Conservation (phyloP, 768 basidiomycete species). For the Tephrocybe rancida region DNA sequence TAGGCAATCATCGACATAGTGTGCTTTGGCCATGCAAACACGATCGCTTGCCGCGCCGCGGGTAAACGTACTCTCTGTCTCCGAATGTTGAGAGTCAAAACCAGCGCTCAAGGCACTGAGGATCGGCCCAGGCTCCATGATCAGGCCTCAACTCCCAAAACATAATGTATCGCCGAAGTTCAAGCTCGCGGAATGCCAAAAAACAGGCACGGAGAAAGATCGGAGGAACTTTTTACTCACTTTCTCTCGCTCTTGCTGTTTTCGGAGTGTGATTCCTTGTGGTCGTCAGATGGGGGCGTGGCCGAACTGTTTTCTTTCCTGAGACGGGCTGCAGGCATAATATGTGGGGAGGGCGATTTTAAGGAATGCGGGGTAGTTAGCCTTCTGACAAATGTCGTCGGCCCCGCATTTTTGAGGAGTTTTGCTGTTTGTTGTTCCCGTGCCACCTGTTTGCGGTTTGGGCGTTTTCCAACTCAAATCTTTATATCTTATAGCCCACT, state of each 20-base stretch:
- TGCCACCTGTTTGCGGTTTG: conserved; percentile 41
- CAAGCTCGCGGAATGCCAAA: too few species aligned
- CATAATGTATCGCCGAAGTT: too few species aligned
- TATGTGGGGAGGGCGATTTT: conserved; percentile 33
- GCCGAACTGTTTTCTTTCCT: conserved; percentile 67
- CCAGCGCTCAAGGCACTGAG: too few species aligned
- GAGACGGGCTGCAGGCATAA: conserved; percentile 67
- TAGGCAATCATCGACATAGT: too few species aligned
- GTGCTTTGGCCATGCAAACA: too few species aligned
- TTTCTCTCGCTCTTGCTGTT: conserved; percentile 80
- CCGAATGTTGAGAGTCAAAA: too few species aligned
- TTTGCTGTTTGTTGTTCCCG: conserved; percentile 44
- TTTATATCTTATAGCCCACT: conserved; percentile 41
- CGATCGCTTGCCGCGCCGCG: too few species aligned
- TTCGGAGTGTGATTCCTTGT: conserved; percentile 61
- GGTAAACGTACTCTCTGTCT: too few species aligned
- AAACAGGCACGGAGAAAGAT: conserved; percentile 57
- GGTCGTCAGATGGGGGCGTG: conserved; percentile 69
- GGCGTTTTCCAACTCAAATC: conserved; percentile 38
- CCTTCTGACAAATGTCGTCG: conserved; percentile 24
- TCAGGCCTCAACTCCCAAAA: too few species aligned
- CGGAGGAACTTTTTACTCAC: conserved; percentile 58
- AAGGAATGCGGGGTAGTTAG: conserved; percentile 30
- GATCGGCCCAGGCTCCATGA: too few species aligned
- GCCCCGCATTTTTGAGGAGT: conserved; percentile 35